Conservation (phyloP, 192 early-diverging fungal species). For the Geosiphon pyriformis region DNA sequence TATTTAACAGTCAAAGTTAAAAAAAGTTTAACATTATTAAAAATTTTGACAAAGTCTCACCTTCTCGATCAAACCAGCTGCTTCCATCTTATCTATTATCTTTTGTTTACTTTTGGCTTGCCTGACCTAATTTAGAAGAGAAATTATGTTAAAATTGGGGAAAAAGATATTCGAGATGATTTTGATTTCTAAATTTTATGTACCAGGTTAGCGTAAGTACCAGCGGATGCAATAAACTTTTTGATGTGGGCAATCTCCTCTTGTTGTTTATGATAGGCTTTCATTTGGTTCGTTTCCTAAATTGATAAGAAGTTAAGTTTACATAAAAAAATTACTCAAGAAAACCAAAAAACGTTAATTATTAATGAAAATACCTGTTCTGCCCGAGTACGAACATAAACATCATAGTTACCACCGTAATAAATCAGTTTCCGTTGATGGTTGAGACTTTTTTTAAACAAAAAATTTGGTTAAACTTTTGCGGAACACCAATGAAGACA, state of each 20-base stretch:
- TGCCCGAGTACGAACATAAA: not conserved
- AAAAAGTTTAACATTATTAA: not conserved
- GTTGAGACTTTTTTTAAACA: slow-evolving; percentile 49
- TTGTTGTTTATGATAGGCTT: slow-evolving; percentile 99
- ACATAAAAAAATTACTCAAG: not conserved
- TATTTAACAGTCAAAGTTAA: not conserved
- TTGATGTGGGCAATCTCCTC: slow-evolving; percentile 99
- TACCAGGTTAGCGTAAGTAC: slow-evolving; percentile 99
- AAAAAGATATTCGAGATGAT: no score
- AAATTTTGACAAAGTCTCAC: slow-evolving; percentile 34
- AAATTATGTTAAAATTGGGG: not conserved
- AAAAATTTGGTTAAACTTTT: no score
- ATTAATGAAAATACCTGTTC: slow-evolving; percentile 1
- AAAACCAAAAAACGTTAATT: not conserved
- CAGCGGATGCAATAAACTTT: slow-evolving; percentile 96
- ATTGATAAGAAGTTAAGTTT: not conserved
- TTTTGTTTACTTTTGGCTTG: slow-evolving; percentile 99
- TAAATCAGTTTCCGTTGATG: slow-evolving; percentile 86
- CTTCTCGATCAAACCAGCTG: slow-evolving; percentile 95
- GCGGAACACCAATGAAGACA: no score
- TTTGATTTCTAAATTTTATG: no score
- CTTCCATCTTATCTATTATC: slow-evolving; percentile 99
- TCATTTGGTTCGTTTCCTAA: slow-evolving; percentile 96
- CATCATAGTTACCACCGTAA: slow-evolving; percentile 91
- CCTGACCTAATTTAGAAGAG: slow-evolving; percentile 33